Evolutionary conservation across 768 basidiomycete species (phyloP).

Genomic region (Leccinellum rugosiceps): DNA sequence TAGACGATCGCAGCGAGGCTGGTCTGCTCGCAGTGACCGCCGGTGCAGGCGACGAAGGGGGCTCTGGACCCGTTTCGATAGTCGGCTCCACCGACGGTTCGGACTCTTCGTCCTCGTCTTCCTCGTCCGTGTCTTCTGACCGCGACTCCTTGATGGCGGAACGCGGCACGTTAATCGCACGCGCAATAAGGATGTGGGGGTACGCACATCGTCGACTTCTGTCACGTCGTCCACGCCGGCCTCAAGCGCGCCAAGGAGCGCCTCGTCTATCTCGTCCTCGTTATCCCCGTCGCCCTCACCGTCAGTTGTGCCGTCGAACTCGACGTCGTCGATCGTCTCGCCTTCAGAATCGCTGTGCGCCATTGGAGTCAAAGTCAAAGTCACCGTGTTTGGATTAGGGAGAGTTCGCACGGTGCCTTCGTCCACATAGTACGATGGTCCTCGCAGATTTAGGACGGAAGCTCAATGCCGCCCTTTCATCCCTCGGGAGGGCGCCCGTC

Average conservation of each 20-base stretch:
- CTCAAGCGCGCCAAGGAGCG: constrained; percentile 57
- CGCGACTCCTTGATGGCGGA: constrained; percentile 45
- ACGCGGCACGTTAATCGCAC: constrained; percentile 5
- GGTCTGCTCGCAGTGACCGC: constrained; percentile 15
- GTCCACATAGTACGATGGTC: constrained; percentile 62
- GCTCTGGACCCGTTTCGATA: constrained; percentile 30
- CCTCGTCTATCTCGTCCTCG: constrained; percentile 56
- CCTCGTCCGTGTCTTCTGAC: constrained; percentile 58
- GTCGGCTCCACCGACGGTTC: constrained; percentile 34
- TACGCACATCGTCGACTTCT: constrained; percentile 68
- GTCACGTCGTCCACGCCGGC: constrained; percentile 58
- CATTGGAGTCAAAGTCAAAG: constrained; percentile 38
- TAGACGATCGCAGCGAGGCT: constrained; percentile 22
- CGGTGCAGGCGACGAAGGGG: constrained; percentile 26
- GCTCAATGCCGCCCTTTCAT: constrained; percentile 90
- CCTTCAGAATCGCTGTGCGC: constrained; percentile 61
- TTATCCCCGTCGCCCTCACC: constrained; percentile 44
- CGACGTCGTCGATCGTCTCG: constrained; percentile 56
- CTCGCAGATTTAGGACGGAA: constrained; percentile 91
- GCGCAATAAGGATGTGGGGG: background rate
- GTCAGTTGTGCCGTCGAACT: constrained; percentile 47
- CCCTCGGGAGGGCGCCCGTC: constrained; percentile 80
- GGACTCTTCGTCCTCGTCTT: constrained; percentile 50
- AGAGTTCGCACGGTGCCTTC: constrained; percentile 29
- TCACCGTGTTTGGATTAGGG: background rate